Base-by-base conservation (phyloP, 306 rosid species). In the Dicorynia guianensis region DNA sequence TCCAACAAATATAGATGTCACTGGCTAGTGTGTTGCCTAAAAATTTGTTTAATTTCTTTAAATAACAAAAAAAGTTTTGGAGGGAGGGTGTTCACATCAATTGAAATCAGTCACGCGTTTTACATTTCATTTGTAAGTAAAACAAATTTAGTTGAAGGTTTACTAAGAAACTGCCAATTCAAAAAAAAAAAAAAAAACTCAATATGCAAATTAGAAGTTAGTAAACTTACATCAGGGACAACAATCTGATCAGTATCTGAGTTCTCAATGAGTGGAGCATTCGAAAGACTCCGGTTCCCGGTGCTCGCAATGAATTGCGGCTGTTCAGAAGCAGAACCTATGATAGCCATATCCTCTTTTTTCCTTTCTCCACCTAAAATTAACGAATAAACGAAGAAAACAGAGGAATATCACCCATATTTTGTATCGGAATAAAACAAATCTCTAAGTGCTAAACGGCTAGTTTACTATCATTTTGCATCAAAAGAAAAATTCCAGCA, bases 191-290 rank as follows among this genome's bases (percentile, higher is more conserved):
- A 4, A 53, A n/a, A 67, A 18, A 40, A 30, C 13, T 63, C 60
- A 39, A 8, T 74, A 25, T 25, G 30, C 30, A 25, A 25, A 25
- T 25, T 25, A 25, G 2, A 25, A 25, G 30, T 25, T 12, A 0
- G 3, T 0, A 83, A 70, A 82, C 99, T 92, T 83, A 95, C 99
- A 80, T 95, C 99, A 50, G 97, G 97, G 68, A 95, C 97, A 70
- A 87, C 85, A 80, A 95, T 87, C 81, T 90, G 91, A 40, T 82
- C 80, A 49, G 87, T 34, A 52, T 90, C 88, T 0, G 96, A 54
- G 82, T 85, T 83, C 55, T 90, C 92, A 72, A 92, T 95, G 30
- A 95, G 84, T 0, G 97, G 97, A 1, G 84, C 93, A 75, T 90
- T 84, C 5, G 97, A 86, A 65, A 66, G 60, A 78, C 83, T 92